Base-by-base conservation (phyloP, 257 asterid genomes). In the Nicotiana undulata region DNA sequence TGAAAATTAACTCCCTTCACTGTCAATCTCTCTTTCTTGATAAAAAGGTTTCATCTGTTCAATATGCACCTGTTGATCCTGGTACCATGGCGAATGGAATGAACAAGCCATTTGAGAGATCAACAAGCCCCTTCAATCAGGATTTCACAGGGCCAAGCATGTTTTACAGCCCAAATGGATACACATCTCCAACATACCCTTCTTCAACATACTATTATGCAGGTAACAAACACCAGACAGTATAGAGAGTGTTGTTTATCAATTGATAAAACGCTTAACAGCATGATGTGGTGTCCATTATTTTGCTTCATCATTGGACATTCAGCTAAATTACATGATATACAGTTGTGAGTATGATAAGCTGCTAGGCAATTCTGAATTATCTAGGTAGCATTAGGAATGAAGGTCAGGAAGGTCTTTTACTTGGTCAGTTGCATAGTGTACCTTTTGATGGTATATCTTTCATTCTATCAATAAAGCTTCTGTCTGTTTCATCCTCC, bases 131-230 rank as follows among this genome's bases (percentile, higher is more conserved):
- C 46, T 81, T 81, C 56, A 83, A 67, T 18, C 79, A 74, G 28
- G 87, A 86, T 79, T 87, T 85, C 75, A 17, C 79, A 52, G 86
- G 82, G 63, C 84, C 87, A 65, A 81, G 75, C 83, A 76, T 68
- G 85, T 81, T 82, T 20, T 85, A 84, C 55, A 83, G 79, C 51
- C 82, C 85, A 2, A 59, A 63, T 40, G 84, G 85, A 29, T 83
- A 83, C 64, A 83, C 88, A 76, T 79, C 87, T 55, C 80, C 88
- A 17, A 81, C 88, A 2, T 87, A 83, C 58, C 83, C 88, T 63
- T 79, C 85, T 55, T 82, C 88, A 17, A 81, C 88, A 3, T 87
- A 85, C 77, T 87, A 85, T 79, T 85, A 85, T 68, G 87, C 86
- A 81, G 90, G 90, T 85, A 84, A 53, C 37, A 46, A 11, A 13